Evolutionary conservation across 305 asterid genomes (phyloP).

Genomic region (Plantago lanceolata): DNA sequence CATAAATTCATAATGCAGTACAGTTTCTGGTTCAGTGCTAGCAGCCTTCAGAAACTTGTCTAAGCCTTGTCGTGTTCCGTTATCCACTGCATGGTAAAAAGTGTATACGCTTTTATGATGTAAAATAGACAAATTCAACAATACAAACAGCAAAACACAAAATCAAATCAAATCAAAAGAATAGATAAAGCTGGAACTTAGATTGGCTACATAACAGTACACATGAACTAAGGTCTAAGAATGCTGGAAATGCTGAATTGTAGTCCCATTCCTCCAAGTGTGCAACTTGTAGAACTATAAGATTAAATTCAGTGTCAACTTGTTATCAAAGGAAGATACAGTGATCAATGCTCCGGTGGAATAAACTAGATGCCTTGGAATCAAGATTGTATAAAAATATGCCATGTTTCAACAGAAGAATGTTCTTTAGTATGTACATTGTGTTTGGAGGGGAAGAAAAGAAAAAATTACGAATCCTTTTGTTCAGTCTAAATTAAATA

Average conservation of each 20-base stretch:
- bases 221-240: slow-evolving; percentile 12
- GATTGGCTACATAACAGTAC: slow-evolving; percentile 12
- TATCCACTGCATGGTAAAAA: slow-evolving; percentile 60
- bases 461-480: neutral
- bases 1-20: slow-evolving; percentile 97
- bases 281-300: slow-evolving; percentile 9
- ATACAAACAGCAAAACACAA: slow-evolving; percentile 1
- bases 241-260: neutral
- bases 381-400: neutral
- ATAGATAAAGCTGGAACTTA: neutral
- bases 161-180: neutral
- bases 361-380: neutral
- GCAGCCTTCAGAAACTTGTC: slow-evolving; percentile 97
- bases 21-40: slow-evolving; percentile 94
- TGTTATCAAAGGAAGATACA: neutral
- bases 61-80: slow-evolving; percentile 89
- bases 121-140: slow-evolving; percentile 20
- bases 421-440: neutral
- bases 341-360: neutral
- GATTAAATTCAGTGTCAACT: neutral
- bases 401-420: neutral
- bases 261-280: neutral
- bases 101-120: slow-evolving; percentile 5
- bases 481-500: neutral
- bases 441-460: neutral